Conservation (phyloP, 1,284 basidiomycete species). For the Leccinum fallax region DNA sequence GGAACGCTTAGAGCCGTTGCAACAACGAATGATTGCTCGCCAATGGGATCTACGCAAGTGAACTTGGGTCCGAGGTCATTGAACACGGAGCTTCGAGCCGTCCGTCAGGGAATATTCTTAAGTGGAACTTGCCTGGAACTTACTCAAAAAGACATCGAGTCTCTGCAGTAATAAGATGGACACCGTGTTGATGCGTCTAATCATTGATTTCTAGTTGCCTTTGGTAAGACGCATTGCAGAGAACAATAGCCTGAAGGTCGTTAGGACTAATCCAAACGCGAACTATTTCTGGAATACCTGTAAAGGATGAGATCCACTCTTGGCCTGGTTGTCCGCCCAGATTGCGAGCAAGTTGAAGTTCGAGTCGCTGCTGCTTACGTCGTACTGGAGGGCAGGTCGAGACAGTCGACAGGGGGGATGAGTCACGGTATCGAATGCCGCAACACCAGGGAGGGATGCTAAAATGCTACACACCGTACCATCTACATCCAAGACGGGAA, state of each 20-base stretch:
- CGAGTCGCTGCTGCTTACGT: too few species aligned
- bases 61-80: slow-evolving; percentile 97
- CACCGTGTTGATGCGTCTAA: slow-evolving; percentile 86
- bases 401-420: too few species aligned
- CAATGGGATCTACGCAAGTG: slow-evolving; percentile 92
- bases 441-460: too few species aligned
- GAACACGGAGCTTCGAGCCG: slow-evolving; percentile 76
- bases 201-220: slow-evolving; percentile 96
- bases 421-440: too few species aligned
- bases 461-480: too few species aligned
- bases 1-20: slow-evolving; percentile 67
- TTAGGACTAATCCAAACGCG: slow-evolving; percentile 3
- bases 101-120: slow-evolving; percentile 24
- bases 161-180: slow-evolving; percentile 92
- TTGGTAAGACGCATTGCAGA: slow-evolving; percentile 76
- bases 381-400: too few species aligned
- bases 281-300: slow-evolving; percentile 57
- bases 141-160: slow-evolving; percentile 95
- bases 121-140: slow-evolving; percentile 25
- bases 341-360: too few species aligned
- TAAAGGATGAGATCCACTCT: slow-evolving; percentile 59
- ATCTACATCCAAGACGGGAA: too few species aligned
- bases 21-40: slow-evolving; percentile 62
- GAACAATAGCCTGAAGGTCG: slow-evolving; percentile 76
- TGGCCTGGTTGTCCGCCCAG: too few species aligned